A percentile compares a stretch with the other conserved stretches of the same genome.
Conservation (phyloP, 495 filamentous ascomycete genomes). For the Hypoxylon lenormandii region DNA sequence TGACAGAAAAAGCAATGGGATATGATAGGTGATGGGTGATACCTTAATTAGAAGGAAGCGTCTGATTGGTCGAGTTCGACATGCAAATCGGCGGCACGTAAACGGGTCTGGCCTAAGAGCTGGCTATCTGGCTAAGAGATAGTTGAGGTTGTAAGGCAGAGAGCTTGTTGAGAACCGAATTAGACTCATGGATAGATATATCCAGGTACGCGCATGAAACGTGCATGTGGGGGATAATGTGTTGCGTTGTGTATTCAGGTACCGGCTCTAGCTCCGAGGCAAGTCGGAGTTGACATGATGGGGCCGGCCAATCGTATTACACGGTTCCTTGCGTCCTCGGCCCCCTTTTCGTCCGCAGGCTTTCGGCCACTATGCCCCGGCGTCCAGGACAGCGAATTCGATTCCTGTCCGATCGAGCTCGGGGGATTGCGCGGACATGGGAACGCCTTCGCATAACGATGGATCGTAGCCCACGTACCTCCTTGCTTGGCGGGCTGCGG, state of each 20-base stretch:
- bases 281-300: constrained; percentile 33
- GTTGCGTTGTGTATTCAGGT: not conserved
- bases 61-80: no score
- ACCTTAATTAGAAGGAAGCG: no score
- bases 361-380: not conserved
- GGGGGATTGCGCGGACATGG: constrained; percentile 14
- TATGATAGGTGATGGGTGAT: no score
- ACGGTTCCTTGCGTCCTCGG: constrained; percentile 16
- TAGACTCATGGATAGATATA: no score
- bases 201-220: no score
- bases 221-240: no score
- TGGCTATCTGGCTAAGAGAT: no score
- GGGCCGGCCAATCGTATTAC: constrained; percentile 39
- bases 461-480: not conserved
- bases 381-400: not conserved
- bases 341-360: constrained; percentile 4
- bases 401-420: constrained; percentile 9
- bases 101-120: no score
- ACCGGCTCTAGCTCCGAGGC: constrained; percentile 25
- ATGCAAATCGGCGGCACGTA: no score
- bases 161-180: no score
- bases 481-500: not conserved
- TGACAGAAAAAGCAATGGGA: not conserved
- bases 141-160: no score
- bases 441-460: not conserved